Percentiles rank a stretch among this genome's conserved stretches.
Conservation (phyloP, 371 early-diverging fungal genomes). For the Astathelohania contejeani region DNA sequence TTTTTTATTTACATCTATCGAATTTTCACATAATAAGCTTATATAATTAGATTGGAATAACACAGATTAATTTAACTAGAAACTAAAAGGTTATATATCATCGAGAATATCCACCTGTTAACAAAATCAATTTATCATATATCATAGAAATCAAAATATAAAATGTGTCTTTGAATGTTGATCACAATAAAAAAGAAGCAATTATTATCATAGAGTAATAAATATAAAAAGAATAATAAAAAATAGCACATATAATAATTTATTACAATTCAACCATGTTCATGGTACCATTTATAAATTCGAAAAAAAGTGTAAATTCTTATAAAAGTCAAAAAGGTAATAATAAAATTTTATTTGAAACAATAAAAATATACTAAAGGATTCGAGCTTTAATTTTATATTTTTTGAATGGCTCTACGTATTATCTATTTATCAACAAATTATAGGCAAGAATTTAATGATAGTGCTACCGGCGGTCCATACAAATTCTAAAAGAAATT, state of each 20-base stretch:
- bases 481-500: no score
- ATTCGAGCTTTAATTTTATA: no score
- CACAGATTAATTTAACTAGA: no score
- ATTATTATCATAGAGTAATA: not conserved
- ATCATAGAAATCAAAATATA: not conserved
- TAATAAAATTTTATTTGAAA: not conserved
- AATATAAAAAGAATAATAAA: not conserved
- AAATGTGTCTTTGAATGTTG: not conserved
- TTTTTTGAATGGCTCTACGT: no score
- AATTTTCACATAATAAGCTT: no score
- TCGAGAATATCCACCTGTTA: not conserved
- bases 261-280: not conserved
- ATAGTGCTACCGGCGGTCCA: no score
- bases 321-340: not conserved
- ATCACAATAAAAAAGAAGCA: not conserved
- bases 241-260: not conserved
- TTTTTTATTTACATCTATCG: no score
- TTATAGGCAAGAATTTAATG: no score
- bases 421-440: no score
- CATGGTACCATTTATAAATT: not conserved
- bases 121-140: not conserved
- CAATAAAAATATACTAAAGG: not conserved
- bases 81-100: not conserved
- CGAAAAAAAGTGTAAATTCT: not conserved
- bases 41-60: no score